Percentiles rank a stretch among this genome's conserved stretches.
Evolutionary conservation across 495 filamentous ascomycete genomes (phyloP).

Genomic region (Cercophora scortea): DNA sequence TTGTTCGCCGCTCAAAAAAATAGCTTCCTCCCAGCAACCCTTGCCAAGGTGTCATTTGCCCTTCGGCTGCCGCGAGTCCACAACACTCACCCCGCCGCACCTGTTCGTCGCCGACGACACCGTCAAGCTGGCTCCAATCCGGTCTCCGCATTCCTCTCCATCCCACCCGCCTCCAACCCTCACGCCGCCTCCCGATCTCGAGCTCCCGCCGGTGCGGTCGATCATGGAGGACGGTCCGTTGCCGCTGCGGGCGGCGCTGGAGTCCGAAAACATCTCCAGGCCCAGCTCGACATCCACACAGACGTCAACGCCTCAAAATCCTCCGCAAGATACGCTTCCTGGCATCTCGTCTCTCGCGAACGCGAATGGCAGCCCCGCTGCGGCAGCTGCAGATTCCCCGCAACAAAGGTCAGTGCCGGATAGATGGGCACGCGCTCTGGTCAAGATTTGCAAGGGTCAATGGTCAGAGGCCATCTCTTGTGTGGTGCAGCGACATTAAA

Average conservation of each 20-base stretch:
- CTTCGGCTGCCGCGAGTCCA: neutral
- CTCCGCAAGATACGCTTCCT: slow-evolving; percentile 38
- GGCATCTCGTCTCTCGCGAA: slow-evolving; percentile 56
- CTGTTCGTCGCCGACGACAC: neutral
- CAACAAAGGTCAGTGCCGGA: slow-evolving; percentile 53
- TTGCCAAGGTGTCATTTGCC: neutral
- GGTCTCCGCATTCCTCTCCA: slow-evolving; percentile 26
- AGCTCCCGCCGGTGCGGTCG: slow-evolving; percentile 14
- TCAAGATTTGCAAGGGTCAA: neutral
- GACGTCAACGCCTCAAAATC: slow-evolving; percentile 25
- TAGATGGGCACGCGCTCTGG: neutral
- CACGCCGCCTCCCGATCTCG: slow-evolving; percentile 22
- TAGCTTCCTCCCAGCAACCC: neutral
- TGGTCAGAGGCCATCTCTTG: no score
- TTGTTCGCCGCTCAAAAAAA: neutral
- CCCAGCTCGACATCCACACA: slow-evolving; percentile 40
- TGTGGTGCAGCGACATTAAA: no score
- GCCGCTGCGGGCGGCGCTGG: slow-evolving; percentile 28
- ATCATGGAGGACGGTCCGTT: slow-evolving; percentile 37
- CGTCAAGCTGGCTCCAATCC: slow-evolving; percentile 25
- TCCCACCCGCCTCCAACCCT: slow-evolving; percentile 6
- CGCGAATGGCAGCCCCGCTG: slow-evolving; percentile 13
- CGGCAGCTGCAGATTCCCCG: slow-evolving; percentile 45
- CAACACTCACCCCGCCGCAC: neutral
- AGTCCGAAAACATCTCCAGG: slow-evolving; percentile 41